These are phyloP conservation scores for Plectranthus barbatus DNA, from an alignment of 257 asterid species.

Conservation along the genomic window DNA sequence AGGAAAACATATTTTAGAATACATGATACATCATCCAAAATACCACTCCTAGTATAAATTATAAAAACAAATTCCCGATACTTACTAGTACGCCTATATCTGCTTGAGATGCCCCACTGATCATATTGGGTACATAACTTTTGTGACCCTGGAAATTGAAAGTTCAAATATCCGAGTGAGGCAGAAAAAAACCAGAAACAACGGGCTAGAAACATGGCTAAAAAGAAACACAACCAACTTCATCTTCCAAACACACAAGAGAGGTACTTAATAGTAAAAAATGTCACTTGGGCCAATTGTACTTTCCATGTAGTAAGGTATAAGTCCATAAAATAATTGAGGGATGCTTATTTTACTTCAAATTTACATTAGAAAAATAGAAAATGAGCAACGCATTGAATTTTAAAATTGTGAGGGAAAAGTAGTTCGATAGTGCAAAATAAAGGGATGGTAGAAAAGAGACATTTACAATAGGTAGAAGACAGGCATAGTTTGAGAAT, in stretches of 20 bases:
- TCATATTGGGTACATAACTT: constrained; percentile 96
- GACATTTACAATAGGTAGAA: too few species aligned
- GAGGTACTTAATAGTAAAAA: too few species aligned
- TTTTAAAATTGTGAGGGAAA: too few species aligned
- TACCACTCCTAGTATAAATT: not conserved
- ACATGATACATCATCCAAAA: not conserved
- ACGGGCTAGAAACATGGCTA: not conserved
- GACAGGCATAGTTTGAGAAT: too few species aligned
- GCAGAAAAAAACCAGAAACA: not conserved
- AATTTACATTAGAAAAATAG: too few species aligned
- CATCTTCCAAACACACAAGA: not conserved
- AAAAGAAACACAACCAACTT: not conserved
- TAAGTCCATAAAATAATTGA: too few species aligned
- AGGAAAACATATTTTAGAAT: not conserved
- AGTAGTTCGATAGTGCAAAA: too few species aligned
- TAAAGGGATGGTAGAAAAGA: too few species aligned
- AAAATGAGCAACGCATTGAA: too few species aligned
- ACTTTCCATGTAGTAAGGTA: too few species aligned
- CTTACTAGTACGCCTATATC: constrained; percentile 90
- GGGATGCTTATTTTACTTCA: too few species aligned
- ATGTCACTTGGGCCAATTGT: too few species aligned
- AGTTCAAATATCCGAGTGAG: not conserved
- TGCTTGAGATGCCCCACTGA: constrained; percentile 98
- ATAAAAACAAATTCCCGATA: not conserved
- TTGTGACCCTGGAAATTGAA: constrained; percentile 69